phyloP scores from a whole-genome alignment of 176 grass and related monocot species.

The Saccharum spontaneum region DNA sequence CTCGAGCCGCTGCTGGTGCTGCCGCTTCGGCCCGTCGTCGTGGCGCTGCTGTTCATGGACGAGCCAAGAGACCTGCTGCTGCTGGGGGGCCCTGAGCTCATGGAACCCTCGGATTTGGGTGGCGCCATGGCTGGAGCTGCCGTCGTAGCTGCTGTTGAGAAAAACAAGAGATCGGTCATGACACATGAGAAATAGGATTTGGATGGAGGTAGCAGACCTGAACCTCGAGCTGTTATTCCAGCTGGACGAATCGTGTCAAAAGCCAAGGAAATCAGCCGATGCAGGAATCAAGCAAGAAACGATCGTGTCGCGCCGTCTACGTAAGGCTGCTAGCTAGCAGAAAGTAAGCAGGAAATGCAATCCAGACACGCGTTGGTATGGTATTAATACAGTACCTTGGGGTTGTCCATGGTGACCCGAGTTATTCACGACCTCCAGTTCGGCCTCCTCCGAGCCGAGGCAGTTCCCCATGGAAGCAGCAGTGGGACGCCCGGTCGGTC shows the following conservation, averaged over 20 bases:
- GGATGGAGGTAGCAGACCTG: background rate
- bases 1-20: background rate
- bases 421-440: slow-evolving; percentile 6
- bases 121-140: slow-evolving; percentile 11
- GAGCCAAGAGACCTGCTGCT: slow-evolving; percentile 25
- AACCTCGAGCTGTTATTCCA: background rate
- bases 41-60: slow-evolving; percentile 35
- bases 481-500: background rate
- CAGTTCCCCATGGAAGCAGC: slow-evolving; percentile 52
- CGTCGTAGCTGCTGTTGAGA: background rate
- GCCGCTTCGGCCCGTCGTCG: background rate
- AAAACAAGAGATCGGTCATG: background rate
- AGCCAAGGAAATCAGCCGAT: background rate
- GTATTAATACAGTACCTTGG: slow-evolving; percentile 20
- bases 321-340: background rate
- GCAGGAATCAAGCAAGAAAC: background rate
- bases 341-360: slow-evolving; percentile 16
- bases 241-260: background rate
- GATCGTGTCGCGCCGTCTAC: background rate
- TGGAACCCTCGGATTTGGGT: background rate
- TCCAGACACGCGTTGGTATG: background rate
- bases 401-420: background rate
- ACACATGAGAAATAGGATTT: background rate
- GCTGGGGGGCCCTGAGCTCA: background rate
- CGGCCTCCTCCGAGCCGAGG: slow-evolving; percentile 50